A percentile compares a stretch with the other conserved stretches of the same genome.
These are phyloP conservation scores for Nakazawaea ernobii DNA, from an alignment of 805 yeast species.

Conservation along the genomic window DNA sequence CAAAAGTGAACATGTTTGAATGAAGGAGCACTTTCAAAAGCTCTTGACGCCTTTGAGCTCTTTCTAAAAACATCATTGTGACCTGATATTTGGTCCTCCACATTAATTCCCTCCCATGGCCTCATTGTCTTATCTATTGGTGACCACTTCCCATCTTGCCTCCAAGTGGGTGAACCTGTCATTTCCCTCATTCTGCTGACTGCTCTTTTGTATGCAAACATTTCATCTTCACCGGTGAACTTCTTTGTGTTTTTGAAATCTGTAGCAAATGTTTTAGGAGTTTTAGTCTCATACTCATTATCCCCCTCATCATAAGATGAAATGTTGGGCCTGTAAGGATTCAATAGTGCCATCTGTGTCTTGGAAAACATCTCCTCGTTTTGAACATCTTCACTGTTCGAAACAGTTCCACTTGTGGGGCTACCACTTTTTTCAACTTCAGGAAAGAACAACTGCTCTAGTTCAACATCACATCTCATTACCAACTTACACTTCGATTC, in stretches of 20 bases:
- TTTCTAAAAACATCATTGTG: background rate
- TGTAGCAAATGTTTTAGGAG: constrained; percentile 15
- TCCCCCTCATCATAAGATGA: constrained; percentile 52
- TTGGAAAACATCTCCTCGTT: constrained; percentile 68
- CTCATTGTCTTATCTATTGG: constrained; percentile 47
- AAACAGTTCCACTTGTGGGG: background rate
- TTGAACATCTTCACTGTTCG: constrained; percentile 35
- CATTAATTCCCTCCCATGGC: constrained; percentile 44
- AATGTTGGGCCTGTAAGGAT: constrained; percentile 67
- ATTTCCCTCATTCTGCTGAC: constrained; percentile 50
- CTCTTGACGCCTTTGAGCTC: constrained; percentile 4
- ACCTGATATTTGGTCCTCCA: no score
- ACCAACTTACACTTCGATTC: constrained; percentile 61
- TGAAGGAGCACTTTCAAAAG: constrained; percentile 28
- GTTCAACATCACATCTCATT: constrained; percentile 41
- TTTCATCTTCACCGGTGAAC: constrained; percentile 75
- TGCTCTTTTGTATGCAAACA: constrained; percentile 68
- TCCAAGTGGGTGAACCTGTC: constrained; percentile 37
- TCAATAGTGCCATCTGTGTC: constrained; percentile 50
- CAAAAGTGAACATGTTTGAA: constrained; percentile 50
- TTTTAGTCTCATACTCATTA: constrained; percentile 21
- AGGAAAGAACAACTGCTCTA: constrained; percentile 60
- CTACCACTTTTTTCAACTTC: constrained; percentile 25
- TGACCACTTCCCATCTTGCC: constrained; percentile 44
- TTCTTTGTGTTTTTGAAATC: constrained; percentile 45